Evolutionary conservation across 805 yeast species (phyloP), one percentile per base, ranked within the genome.

Genomic region (Kluyveromyces siamensis): DNA sequence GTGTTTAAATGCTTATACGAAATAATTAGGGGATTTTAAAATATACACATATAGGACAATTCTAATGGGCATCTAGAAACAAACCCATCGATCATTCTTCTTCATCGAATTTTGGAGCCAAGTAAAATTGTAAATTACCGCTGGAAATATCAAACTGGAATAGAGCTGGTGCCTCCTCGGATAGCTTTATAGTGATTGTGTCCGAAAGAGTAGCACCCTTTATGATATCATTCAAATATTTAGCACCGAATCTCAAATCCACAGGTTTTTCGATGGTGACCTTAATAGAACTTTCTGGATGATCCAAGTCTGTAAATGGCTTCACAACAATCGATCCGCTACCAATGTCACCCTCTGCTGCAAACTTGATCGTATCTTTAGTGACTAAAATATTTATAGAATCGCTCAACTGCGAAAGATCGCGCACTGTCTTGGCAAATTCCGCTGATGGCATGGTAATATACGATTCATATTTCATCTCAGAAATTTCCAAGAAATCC

Each of bases 81-180:
- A 21, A 21, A 21, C 25, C 6, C 3, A 21, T 21, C 25, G 25
- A 21, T 63, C 72, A 80, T 55, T 86, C 93, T 55, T 87, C 96
- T 55, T 90, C 98, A 56, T 86, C 96, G 66, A 93, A 88, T 77
- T 93, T 91, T 51, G 99, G 99, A 59, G 99, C 99, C 68, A 93
- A 78, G 79, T 87, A 93, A 79, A 86, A 93, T 67, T 96, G 84
- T 67, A 93, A 75, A 70, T 87, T 87, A 48, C 99, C 99, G 68
- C 91, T 85, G 35, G 62, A 57, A 64, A 93, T 75, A 69, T 84
- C 84, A 72, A 84, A 93, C 72, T 91, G 97, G 63, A 93, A 88
- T 67, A 89, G 73, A 40, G 97, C 96, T 35, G 99, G 99, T 14
- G 93, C 83, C 65, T 86, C 88, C 61, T 85, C 91, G 17, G 96